Evolutionary conservation across 129 eudicot species (phyloP).

Genomic region (Flaveria robusta): DNA sequence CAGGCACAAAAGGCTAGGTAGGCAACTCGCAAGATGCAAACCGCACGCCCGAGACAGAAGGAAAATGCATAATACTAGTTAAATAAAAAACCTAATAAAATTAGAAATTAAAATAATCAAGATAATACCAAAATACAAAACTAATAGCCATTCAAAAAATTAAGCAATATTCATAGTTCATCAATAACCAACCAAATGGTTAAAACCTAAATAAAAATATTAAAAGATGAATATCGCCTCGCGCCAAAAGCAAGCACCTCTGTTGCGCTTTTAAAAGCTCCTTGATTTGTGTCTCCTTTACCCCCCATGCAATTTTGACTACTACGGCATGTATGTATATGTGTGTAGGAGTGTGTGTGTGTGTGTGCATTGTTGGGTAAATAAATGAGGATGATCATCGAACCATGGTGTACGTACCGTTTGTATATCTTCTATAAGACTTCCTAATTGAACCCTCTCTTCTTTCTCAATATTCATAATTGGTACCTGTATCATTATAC

Average conservation of each 20-base stretch:
- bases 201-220: neutral
- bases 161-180: neutral
- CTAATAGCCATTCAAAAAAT: neutral
- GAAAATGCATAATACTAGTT: neutral
- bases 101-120: neutral
- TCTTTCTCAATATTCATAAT: constrained; percentile 65
- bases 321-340: neutral
- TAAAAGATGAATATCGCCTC: neutral
- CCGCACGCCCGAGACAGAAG: neutral
- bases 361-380: neutral
- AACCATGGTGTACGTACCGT: constrained; percentile 47
- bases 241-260: neutral
- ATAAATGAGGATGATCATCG: neutral
- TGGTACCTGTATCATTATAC: constrained; percentile 64
- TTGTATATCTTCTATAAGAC: constrained; percentile 63
- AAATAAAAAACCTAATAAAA: neutral
- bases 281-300: neutral
- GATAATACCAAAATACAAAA: neutral
- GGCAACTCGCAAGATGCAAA: neutral
- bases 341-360: neutral
- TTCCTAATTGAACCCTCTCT: constrained; percentile 71
- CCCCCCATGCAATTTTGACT: neutral
- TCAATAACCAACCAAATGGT: constrained; percentile 2
- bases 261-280: neutral
- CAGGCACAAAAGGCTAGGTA: neutral